phyloP scores from a whole-genome alignment of 495 filamentous ascomycete species.

The Podospora bellae-mahoneyi region DNA sequence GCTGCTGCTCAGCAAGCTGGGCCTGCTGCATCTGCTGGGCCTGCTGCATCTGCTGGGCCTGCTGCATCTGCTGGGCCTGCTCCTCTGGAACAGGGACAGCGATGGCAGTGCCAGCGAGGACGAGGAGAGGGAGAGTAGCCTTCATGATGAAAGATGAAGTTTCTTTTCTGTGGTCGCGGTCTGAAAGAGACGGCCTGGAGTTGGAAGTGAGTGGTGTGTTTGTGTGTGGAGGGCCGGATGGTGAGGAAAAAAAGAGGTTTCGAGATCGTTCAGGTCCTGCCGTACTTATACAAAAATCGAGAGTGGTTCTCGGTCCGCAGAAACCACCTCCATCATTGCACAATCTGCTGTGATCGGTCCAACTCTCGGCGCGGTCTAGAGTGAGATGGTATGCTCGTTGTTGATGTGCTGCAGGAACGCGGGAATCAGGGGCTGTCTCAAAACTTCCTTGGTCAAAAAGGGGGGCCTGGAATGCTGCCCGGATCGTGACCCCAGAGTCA shows the following conservation, averaged over 20 bases:
- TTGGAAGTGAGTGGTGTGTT: not conserved
- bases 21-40: not conserved
- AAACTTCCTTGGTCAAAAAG: not conserved
- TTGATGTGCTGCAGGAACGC: not conserved
- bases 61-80: conserved; percentile 13
- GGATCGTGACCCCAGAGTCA: not conserved
- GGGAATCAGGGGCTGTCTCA: not conserved
- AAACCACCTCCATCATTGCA: not conserved
- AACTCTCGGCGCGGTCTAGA: conserved; percentile 9
- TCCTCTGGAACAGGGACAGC: conserved; percentile 15
- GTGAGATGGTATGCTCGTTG: conserved; percentile 8
- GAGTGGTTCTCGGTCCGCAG: not conserved
- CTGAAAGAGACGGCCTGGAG: not conserved
- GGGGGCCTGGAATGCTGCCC: conserved; percentile 13
- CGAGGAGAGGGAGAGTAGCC: conserved; percentile 16
- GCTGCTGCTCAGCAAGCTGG: conserved; percentile 6
- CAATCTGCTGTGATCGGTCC: conserved; percentile 11
- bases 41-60: conserved; percentile 10
- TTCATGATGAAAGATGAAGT: conserved; percentile 21
- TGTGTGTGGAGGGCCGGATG: not conserved
- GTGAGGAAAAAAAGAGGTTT: not conserved
- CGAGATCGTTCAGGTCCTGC: not conserved
- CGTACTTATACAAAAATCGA: conserved; percentile 15
- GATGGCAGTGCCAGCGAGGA: conserved; percentile 20
- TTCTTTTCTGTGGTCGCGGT: not conserved